Conservation (phyloP, 306 rosid species). For the Hippophae gyantsensis region DNA sequence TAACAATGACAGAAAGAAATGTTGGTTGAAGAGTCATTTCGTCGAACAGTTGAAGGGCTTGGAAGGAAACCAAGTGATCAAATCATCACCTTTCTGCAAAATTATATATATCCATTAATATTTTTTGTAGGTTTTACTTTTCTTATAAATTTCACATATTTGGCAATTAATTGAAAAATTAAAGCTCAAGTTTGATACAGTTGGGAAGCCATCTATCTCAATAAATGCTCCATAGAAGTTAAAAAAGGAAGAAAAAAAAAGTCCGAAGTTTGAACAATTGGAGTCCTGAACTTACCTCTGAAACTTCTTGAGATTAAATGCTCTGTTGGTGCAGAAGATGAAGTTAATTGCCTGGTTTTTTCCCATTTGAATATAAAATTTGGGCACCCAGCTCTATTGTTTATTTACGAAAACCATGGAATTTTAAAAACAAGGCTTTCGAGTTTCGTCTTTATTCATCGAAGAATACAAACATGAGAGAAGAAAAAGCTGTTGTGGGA, state of each 20-base stretch:
- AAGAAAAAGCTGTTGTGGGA: neutral
- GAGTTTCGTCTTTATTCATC: neutral
- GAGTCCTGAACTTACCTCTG: neutral
- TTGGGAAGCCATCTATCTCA: conserved; percentile 53
- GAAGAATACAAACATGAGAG: neutral
- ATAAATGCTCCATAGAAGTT: conserved; percentile 42
- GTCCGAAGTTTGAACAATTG: neutral
- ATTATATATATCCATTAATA: neutral
- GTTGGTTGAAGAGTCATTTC: conserved; percentile 27
- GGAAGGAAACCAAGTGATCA: conserved; percentile 11
- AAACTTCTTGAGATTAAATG: neutral
- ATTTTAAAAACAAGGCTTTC: neutral
- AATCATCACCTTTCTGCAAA: conserved; percentile 35
- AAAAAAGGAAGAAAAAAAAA: too few relatives aligned
- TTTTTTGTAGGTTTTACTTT: neutral
- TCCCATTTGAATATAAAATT: neutral
- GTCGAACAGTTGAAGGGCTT: conserved; percentile 5
- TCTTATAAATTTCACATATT: neutral
- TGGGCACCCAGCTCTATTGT: neutral
- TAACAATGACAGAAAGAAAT: conserved; percentile 4
- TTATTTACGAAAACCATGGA: neutral
- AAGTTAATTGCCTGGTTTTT: neutral
- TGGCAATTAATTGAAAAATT: conserved; percentile 33
- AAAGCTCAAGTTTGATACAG: conserved; percentile 33
- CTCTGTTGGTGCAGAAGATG: neutral